Conservation (phyloP, 176 grass and related monocot species). For the Musa schizocarpa region DNA sequence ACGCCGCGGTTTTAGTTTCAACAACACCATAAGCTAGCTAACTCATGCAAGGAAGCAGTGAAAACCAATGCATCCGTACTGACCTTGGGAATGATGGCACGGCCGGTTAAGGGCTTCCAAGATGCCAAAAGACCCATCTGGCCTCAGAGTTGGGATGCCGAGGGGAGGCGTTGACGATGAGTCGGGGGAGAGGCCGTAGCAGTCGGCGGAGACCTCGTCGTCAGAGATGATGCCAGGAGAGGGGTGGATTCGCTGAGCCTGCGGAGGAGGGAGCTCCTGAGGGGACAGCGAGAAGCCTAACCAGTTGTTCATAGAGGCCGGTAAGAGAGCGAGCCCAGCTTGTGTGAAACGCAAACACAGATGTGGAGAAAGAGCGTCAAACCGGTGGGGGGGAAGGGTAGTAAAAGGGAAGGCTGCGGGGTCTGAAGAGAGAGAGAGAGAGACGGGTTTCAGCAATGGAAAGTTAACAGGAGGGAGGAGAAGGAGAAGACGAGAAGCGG, state of each 20-base stretch:
- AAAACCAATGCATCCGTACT: background rate
- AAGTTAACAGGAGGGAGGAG: background rate
- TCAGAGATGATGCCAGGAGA: background rate
- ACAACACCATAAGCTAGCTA: too few relatives aligned
- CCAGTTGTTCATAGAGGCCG: conserved; percentile 40
- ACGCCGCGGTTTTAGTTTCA: too few relatives aligned
- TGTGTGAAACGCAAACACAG: too few relatives aligned
- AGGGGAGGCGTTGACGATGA: conserved; percentile 4
- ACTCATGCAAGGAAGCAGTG: too few relatives aligned
- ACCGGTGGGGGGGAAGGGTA: background rate
- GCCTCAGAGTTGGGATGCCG: conserved; percentile 3
- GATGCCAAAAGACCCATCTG: conserved; percentile 28
- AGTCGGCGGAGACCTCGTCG: conserved; percentile 1
- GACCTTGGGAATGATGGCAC: conserved; percentile 4
- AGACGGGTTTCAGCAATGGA: background rate
- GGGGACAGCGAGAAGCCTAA: conserved; percentile 4
- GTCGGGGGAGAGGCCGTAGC: background rate
- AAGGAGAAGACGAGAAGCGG: background rate
- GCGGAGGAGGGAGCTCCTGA: background rate
- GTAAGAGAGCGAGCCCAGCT: background rate
- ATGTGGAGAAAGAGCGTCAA: too few relatives aligned
- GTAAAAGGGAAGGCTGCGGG: conserved; percentile 14
- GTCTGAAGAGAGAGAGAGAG: conserved; percentile 7
- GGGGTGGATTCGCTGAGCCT: background rate
- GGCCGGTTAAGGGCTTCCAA: conserved; percentile 24